phyloP scores from a whole-genome alignment of 495 filamentous ascomycete genomes.

The Daldinia decipiens region DNA sequence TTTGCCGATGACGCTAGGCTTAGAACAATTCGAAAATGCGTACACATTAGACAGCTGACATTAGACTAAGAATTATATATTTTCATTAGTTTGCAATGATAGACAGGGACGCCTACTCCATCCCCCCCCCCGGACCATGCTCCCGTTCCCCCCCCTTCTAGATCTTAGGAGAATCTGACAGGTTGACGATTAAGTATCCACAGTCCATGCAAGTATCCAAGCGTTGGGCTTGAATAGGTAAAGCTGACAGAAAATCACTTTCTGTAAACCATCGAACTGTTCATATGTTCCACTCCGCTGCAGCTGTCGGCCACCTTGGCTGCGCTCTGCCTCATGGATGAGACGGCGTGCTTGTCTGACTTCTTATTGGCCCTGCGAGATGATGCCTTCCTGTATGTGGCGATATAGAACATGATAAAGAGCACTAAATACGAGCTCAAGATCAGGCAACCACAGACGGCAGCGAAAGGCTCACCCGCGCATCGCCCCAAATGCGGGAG shows the following conservation, averaged over 20 bases:
- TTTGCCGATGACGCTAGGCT: neutral
- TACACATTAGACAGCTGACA: conserved; percentile 20
- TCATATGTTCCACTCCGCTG: conserved; percentile 45
- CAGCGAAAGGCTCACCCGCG: conserved; percentile 95
- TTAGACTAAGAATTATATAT: conserved; percentile 31
- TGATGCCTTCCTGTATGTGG: conserved; percentile 84
- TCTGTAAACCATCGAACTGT: conserved; percentile 37
- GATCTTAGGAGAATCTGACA: conserved; percentile 14
- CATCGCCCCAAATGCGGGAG: conserved; percentile 84
- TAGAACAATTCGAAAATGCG: neutral
- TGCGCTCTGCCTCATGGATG: conserved; percentile 44
- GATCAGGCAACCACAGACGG: conserved; percentile 88
- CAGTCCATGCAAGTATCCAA: conserved; percentile 29
- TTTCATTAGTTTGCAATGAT: conserved; percentile 8
- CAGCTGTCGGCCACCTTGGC: conserved; percentile 42
- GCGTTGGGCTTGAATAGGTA: conserved; percentile 17
- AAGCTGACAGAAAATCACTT: conserved; percentile 29
- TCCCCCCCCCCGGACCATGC: conserved; percentile 1
- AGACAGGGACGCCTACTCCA: conserved; percentile 17
- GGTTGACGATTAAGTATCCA: conserved; percentile 18
- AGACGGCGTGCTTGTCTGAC: conserved; percentile 16
- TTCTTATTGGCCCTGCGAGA: conserved; percentile 41
- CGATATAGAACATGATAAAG: conserved; percentile 97
- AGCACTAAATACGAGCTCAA: conserved; percentile 92
- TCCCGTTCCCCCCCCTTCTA: neutral